Conservation (phyloP, 345 rosid species). For the Eucalyptus viminalis region DNA sequence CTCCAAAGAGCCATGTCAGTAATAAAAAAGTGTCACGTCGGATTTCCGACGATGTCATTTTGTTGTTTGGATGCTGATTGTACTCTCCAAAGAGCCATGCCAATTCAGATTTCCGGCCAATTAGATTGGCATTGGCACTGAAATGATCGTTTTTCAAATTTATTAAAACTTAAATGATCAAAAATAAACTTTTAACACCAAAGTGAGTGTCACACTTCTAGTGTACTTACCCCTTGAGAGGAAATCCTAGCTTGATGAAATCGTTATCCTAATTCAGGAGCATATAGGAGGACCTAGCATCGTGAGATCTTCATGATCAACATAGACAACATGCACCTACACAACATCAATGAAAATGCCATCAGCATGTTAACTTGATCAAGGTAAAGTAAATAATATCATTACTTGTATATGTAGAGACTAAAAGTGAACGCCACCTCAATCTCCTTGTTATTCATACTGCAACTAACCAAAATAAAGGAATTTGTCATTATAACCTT, state of each 20-base stretch:
- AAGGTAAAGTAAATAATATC: neutral
- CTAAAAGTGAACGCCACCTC: neutral
- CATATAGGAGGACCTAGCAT: neutral
- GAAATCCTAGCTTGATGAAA: neutral
- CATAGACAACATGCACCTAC: neutral
- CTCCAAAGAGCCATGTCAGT: too few relatives aligned
- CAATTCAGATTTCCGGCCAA: fast-evolving
- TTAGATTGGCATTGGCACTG: too few relatives aligned
- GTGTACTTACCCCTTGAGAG: neutral
- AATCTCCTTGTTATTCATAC: neutral
- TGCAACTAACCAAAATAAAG: neutral
- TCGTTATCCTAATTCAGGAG: neutral
- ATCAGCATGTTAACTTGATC: neutral
- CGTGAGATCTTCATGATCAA: neutral
- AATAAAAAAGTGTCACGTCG: too few relatives aligned
- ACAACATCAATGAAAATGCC: neutral
- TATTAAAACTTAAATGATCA: too few relatives aligned
- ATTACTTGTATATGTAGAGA: neutral
- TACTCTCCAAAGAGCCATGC: too few relatives aligned
- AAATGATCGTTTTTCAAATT: too few relatives aligned
- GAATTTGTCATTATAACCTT: neutral
- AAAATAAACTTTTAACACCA: too few relatives aligned
- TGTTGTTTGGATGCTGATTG: too few relatives aligned
- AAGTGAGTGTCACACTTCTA: too few relatives aligned
- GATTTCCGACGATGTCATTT: fast-evolving